Percentiles rank a stretch among this genome's conserved stretches.
Conservation (phyloP, 2,329 filamentous ascomycete genomes). For the Chaetomium olivaceum region DNA sequence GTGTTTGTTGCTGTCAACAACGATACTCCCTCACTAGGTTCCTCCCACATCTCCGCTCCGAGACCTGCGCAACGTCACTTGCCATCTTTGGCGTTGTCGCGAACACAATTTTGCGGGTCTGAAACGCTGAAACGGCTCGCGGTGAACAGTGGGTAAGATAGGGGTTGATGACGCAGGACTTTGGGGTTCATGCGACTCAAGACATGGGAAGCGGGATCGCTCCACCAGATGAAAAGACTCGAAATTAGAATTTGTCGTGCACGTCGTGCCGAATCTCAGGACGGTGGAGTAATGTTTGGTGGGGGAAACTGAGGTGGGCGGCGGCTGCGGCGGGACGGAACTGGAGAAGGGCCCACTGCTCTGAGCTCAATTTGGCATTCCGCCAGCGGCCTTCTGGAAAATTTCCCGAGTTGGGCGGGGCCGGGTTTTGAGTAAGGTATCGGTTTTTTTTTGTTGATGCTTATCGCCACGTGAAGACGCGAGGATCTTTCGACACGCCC, state of each 20-base stretch:
- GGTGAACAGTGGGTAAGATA: background rate
- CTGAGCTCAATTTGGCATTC: constrained; percentile 14
- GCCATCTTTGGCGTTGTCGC: background rate
- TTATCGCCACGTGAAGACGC: constrained; percentile 31
- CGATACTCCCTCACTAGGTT: background rate
- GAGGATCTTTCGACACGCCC: background rate
- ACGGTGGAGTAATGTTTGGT: background rate
- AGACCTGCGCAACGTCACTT: constrained; percentile 8
- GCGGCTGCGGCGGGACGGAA: constrained; percentile 15
- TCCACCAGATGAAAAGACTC: background rate
- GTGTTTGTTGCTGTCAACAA: background rate
- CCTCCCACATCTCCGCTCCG: constrained; percentile 2
- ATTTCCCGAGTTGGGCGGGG: constrained; percentile 3
- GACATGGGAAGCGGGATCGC: background rate
- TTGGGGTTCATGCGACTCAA: background rate
- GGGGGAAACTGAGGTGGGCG: background rate
- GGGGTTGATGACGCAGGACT: background rate
- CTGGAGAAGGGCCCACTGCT: background rate
- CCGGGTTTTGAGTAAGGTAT: constrained; percentile 14
- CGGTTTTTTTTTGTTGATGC: constrained; percentile 3
- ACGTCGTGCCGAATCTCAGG: background rate
- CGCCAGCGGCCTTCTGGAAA: constrained; percentile 22
- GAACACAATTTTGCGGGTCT: background rate
- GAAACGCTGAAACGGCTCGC: constrained; percentile 14
- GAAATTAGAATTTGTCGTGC: background rate